A percentile compares a stretch with the other conserved stretches of the same genome.
These are phyloP conservation scores for Cyberlindnera maclurae DNA, from an alignment of 805 yeast genomes.

Conservation along the genomic window DNA sequence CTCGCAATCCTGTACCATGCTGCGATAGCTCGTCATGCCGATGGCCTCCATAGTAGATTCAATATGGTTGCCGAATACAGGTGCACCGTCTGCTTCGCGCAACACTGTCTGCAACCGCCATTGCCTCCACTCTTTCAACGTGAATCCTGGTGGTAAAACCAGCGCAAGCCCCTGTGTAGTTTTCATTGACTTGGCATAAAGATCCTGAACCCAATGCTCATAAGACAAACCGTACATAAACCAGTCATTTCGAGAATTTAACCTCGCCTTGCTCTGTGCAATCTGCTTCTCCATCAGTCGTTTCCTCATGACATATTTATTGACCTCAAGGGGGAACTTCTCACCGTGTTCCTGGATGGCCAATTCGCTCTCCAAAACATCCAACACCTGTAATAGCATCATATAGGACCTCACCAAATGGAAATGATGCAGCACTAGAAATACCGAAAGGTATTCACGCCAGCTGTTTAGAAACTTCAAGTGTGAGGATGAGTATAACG, in stretches of 20 bases:
- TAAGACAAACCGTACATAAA: slow-evolving; percentile 4
- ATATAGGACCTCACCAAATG: slow-evolving; percentile 6
- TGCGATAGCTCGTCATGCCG: background rate
- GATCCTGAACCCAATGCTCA: slow-evolving; percentile 1
- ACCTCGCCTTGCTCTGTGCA: slow-evolving; percentile 2
- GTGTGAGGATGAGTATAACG: slow-evolving; percentile 1
- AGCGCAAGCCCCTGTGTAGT: background rate
- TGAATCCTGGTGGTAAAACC: slow-evolving; percentile 1
- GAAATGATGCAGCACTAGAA: slow-evolving; percentile 5
- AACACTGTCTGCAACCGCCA: background rate
- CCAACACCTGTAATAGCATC: slow-evolving; percentile 4
- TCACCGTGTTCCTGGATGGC: slow-evolving; percentile 4
- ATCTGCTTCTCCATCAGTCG: slow-evolving; percentile 4
- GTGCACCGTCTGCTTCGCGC: background rate
- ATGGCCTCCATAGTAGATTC: background rate
- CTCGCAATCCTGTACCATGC: background rate
- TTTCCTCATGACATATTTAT: background rate
- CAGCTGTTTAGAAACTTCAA: slow-evolving; percentile 6
- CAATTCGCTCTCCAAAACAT: slow-evolving; percentile 4
- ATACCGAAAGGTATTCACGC: slow-evolving; percentile 4
- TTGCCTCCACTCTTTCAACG: background rate
- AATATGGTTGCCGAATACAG: background rate
- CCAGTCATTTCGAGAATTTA: slow-evolving; percentile 2
- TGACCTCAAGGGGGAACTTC: background rate
- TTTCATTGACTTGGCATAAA: background rate